These are phyloP conservation scores for Pichia thaimueangensis DNA, from an alignment of 805 yeast genomes.

Conservation along the genomic window DNA sequence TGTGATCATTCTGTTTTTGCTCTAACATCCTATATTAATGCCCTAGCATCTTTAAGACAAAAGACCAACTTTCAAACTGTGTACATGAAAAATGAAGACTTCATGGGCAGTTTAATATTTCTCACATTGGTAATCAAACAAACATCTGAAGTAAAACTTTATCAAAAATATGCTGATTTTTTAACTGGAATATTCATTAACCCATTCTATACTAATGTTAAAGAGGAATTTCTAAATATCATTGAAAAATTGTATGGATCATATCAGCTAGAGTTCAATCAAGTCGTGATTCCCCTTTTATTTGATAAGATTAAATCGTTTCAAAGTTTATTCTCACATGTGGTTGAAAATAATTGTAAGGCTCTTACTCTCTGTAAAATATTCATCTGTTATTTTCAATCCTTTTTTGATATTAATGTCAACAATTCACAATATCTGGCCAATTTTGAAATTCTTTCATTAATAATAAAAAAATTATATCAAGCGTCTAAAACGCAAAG, in stretches of 20 bases:
- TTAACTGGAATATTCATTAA: slow-evolving; percentile 12
- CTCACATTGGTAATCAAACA: slow-evolving; percentile 2
- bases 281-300: slow-evolving; percentile 25
- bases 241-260: slow-evolving; percentile 10
- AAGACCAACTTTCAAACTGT: neutral
- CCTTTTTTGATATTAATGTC: neutral
- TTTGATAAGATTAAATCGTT: slow-evolving; percentile 26
- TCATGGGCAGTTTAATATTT: slow-evolving; percentile 6
- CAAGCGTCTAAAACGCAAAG: neutral
- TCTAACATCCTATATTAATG: neutral
- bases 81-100: slow-evolving; percentile 2
- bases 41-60: neutral
- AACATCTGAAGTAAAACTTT: neutral
- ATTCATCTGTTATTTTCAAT: slow-evolving; percentile 5
- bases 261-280: slow-evolving; percentile 11
- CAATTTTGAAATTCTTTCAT: slow-evolving; percentile 2
- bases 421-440: neutral
- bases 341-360: neutral
- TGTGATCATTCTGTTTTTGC: neutral
- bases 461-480: neutral
- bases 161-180: neutral
- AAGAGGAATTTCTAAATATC: neutral
- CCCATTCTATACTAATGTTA: slow-evolving; percentile 8
- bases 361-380: slow-evolving; percentile 1
- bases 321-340: slow-evolving; percentile 12